Conservation (phyloP, 2,329 filamentous ascomycete species). For the Fusarium stilboides region DNA sequence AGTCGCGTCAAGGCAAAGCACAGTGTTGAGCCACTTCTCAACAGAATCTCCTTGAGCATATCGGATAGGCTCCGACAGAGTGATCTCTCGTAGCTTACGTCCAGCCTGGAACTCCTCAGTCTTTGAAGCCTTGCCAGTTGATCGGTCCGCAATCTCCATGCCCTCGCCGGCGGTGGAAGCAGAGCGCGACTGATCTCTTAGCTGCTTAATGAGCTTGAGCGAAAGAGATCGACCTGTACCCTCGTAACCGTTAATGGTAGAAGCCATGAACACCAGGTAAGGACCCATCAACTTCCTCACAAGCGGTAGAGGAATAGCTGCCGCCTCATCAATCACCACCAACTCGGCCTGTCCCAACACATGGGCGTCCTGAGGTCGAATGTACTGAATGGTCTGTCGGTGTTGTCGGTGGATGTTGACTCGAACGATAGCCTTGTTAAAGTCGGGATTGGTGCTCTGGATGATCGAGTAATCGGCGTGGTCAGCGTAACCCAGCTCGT, state of each 20-base stretch:
- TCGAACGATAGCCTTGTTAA: constrained; percentile 98
- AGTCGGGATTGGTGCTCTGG: constrained; percentile 97
- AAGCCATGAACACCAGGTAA: constrained; percentile 99
- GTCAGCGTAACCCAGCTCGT: constrained; percentile 92
- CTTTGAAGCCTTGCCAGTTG: constrained; percentile 81
- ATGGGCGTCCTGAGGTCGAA: constrained; percentile 95
- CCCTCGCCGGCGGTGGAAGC: constrained; percentile 69
- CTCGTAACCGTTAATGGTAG: constrained; percentile 98
- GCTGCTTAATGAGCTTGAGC: constrained; percentile 95
- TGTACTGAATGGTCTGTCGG: constrained; percentile 98
- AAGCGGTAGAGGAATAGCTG: constrained; percentile 92
- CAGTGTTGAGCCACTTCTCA: constrained; percentile 95
- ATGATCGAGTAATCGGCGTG: constrained; percentile 98
- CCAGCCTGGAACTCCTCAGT: constrained; percentile 74
- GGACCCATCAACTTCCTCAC: constrained; percentile 96
- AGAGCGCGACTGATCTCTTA: constrained; percentile 90
- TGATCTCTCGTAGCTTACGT: constrained; percentile 90
- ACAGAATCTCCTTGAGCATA: constrained; percentile 92
- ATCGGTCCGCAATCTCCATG: constrained; percentile 81
- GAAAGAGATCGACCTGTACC: constrained; percentile 95
- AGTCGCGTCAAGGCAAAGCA: constrained; percentile 94
- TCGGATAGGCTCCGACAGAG: constrained; percentile 92
- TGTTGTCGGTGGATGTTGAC: constrained; percentile 97
- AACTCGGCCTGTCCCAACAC: constrained; percentile 95
- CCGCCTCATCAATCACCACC: constrained; percentile 96